Base-by-base conservation (phyloP, 1,284 basidiomycete species). In the Apiotrichum sp. region DNA sequence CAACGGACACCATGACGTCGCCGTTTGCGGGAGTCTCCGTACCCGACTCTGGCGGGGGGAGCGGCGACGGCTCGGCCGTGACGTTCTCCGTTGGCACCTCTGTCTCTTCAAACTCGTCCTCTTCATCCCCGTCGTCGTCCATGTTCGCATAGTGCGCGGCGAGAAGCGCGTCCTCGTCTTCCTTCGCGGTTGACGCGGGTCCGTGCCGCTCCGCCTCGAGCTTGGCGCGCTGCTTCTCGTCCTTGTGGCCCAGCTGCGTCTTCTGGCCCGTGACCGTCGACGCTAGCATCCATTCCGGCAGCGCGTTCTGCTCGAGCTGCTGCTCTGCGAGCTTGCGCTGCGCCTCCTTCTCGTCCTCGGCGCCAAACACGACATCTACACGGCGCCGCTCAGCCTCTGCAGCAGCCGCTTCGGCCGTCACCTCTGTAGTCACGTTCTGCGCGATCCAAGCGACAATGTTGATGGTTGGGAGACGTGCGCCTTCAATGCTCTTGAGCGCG, bases 181-280 rank as follows among this genome's bases (percentile, higher is more conserved):
- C 55, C 35, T 65, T 56, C 8, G 53, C 36, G 38, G n/a, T 42
- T 32, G 33, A 49, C 16, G 43, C 35, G 29, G 45, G 53, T 50
- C 45, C 34, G 50, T 14, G 55, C 47, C 52, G 49, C 46, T 22
- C 47, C 6, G 56, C 40, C n/a, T 42, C 39, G 14, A 47, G 49
- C 29, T 45, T 50, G 3, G 56, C 59, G n/a, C 53, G 54, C 32
- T 60, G 51, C 14, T 55, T 53, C 3, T 56, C 56, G 47, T 66
- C 63, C 40, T 64, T 63, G 47, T 70, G 45, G 7, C 93, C 93
- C 33, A 95, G 79, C 16, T 89, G 86, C 0, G 93, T 97, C 61
- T 89, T 78, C 65, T 93, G 86, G 16, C 92, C 93, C 11, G 91
- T 88, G 62, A 98, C 89, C 3, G 95, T 98, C 71, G 90, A 93